Conservation (phyloP, 2,329 filamentous ascomycete species). For the Mycocentrospora acerina region DNA sequence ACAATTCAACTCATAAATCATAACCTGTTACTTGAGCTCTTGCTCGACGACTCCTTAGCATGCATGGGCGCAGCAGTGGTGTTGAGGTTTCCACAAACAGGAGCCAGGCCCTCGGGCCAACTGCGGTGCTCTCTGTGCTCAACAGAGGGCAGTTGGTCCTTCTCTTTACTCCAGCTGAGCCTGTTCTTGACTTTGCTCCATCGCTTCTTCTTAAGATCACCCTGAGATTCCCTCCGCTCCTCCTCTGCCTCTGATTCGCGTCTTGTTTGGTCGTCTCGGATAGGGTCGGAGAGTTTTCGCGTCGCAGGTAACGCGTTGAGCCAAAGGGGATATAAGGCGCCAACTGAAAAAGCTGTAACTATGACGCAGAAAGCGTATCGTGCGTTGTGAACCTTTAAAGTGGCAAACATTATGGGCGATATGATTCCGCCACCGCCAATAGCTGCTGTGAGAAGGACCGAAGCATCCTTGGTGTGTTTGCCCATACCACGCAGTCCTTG, state of each 20-base stretch:
- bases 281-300: constrained; percentile 54
- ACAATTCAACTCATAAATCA: no score
- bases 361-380: constrained; percentile 57
- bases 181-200: constrained; percentile 28
- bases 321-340: constrained; percentile 56
- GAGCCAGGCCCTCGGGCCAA: constrained; percentile 31
- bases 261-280: constrained; percentile 36
- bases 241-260: constrained; percentile 26
- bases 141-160: constrained; percentile 24
- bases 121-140: constrained; percentile 36
- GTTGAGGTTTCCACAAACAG: neutral
- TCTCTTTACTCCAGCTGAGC: constrained; percentile 20
- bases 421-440: constrained; percentile 58
- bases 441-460: constrained; percentile 55
- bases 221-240: constrained; percentile 19
- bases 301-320: constrained; percentile 52
- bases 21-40: no score
- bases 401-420: constrained; percentile 56
- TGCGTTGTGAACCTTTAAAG: constrained; percentile 42
- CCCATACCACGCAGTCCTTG: constrained; percentile 61
- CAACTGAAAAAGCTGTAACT: constrained; percentile 54
- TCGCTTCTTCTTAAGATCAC: constrained; percentile 16
- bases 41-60: neutral
- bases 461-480: constrained; percentile 58
- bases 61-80: neutral